Evolutionary conservation across 73 alveolate species (phyloP).

Genomic region (Stentor roeselii): DNA sequence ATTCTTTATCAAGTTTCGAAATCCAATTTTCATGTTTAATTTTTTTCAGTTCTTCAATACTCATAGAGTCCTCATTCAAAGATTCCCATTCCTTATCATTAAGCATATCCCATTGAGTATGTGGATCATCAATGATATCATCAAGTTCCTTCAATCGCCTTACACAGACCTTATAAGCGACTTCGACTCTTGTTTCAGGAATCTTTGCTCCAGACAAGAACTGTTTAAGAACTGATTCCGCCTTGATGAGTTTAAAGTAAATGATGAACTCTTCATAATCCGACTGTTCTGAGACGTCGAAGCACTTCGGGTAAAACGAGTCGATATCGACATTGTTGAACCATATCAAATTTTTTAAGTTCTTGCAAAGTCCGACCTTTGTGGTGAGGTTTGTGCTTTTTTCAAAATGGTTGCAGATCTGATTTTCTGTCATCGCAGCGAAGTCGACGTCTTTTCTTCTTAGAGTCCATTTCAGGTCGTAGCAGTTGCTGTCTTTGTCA

Average conservation of each 20-base stretch:
- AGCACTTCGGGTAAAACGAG: conserved; percentile 88
- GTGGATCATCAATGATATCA: conserved; percentile 59
- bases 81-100: conserved; percentile 78
- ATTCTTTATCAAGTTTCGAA: conserved; percentile 39
- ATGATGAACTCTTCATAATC: conserved; percentile 84
- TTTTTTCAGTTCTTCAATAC: conserved; percentile 47
- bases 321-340: conserved; percentile 80
- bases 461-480: conserved; percentile 43
- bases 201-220: conserved; percentile 22
- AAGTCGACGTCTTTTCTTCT: conserved; percentile 38
- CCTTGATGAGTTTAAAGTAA: conserved; percentile 66
- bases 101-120: conserved; percentile 40
- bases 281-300: conserved; percentile 78
- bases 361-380: conserved; percentile 83
- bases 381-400: conserved; percentile 81
- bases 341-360: conserved; percentile 78
- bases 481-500: conserved; percentile 28
- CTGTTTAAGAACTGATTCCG: conserved; percentile 54
- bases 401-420: conserved; percentile 65
- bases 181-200: conserved; percentile 46
- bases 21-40: conserved; percentile 54
- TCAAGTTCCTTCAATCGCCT: conserved; percentile 39
- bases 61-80: conserved; percentile 41
- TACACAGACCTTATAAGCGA: conserved; percentile 46
- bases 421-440: conserved; percentile 31